Evolutionary conservation across 2,329 filamentous ascomycete genomes (phyloP).

Genomic region (Pseudogymnoascus destructans): DNA sequence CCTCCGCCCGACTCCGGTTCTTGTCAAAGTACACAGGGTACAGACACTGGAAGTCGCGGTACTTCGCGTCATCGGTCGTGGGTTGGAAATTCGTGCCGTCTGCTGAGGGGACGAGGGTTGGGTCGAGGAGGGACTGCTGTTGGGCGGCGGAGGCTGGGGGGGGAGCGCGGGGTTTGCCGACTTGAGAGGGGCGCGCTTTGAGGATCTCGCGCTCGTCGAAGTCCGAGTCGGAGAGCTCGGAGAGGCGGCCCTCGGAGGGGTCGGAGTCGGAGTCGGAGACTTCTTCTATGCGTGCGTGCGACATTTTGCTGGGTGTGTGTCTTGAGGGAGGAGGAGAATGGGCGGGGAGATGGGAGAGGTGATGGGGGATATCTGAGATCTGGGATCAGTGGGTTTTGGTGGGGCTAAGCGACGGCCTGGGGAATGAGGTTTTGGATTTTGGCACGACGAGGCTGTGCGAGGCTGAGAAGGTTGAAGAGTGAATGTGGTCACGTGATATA

Average conservation of each 20-base stretch:
- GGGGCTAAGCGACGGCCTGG: constrained; percentile 1
- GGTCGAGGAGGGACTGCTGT: constrained; percentile 17
- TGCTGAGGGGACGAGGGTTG: constrained; percentile 19
- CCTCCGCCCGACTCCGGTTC: constrained; percentile 58
- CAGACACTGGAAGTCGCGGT: constrained; percentile 73
- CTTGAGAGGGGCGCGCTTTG: constrained; percentile 20
- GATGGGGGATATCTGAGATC: constrained; percentile 9
- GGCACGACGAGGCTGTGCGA: neutral
- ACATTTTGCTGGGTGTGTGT: constrained; percentile 41
- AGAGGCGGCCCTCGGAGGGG: constrained; percentile 74
- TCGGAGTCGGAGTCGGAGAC: constrained; percentile 72
- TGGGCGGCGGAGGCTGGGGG: constrained; percentile 16
- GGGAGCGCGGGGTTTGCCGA: constrained; percentile 24
- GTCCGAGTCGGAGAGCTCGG: constrained; percentile 41
- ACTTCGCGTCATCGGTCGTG: constrained; percentile 38
- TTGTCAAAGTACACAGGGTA: constrained; percentile 95
- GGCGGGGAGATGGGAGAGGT: neutral
- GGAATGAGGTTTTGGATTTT: neutral
- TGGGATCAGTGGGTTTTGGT: constrained; percentile 8
- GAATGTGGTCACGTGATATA: neutral
- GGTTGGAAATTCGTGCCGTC: constrained; percentile 27
- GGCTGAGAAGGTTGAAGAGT: neutral
- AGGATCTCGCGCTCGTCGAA: constrained; percentile 36
- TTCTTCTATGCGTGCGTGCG: constrained; percentile 83
- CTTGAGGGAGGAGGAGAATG: neutral